Percentiles rank a stretch among this genome's conserved stretches.
phyloP scores from a whole-genome alignment of 1,139 yeast genomes.

The Sugiyamaella pinicola region DNA sequence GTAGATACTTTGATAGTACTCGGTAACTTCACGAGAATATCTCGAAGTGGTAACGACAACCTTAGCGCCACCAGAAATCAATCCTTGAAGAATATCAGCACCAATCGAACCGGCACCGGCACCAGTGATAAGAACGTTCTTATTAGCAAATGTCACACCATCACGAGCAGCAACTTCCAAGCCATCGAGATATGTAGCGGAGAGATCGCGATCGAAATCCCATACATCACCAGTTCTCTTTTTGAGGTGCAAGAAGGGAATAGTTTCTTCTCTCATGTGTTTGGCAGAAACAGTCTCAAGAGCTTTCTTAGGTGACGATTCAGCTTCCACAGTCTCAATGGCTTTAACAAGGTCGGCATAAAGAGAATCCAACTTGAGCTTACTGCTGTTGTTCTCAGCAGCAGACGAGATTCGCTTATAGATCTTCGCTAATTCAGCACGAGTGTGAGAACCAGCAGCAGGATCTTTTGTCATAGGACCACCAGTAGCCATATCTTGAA shows the following conservation, averaged over 20 bases:
- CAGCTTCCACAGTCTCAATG: slow-evolving; percentile 57
- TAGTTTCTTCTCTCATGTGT: slow-evolving; percentile 60
- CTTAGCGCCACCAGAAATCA: slow-evolving; percentile 96
- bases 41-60: slow-evolving; percentile 95
- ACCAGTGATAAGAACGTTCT: slow-evolving; percentile 91
- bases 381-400: slow-evolving; percentile 43
- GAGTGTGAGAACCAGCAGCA: slow-evolving; percentile 56
- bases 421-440: slow-evolving; percentile 81
- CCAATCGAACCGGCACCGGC: slow-evolving; percentile 99
- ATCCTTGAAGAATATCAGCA: slow-evolving; percentile 93
- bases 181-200: slow-evolving; percentile 82
- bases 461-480: slow-evolving; percentile 74
- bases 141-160: slow-evolving; percentile 87
- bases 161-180: slow-evolving; percentile 89
- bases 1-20: slow-evolving; percentile 91
- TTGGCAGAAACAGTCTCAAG: slow-evolving; percentile 44
- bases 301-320: slow-evolving; percentile 36
- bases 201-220: slow-evolving; percentile 78
- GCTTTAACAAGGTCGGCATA: slow-evolving; percentile 77
- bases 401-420: slow-evolving; percentile 72
- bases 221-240: slow-evolving; percentile 74
- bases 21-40: slow-evolving; percentile 92
- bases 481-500: slow-evolving; percentile 95
- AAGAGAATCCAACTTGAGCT: slow-evolving; percentile 75
- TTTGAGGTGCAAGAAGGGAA: slow-evolving; percentile 93